phyloP scores from a whole-genome alignment of 1,284 basidiomycete species.

The Fomitopsis pinicola region DNA sequence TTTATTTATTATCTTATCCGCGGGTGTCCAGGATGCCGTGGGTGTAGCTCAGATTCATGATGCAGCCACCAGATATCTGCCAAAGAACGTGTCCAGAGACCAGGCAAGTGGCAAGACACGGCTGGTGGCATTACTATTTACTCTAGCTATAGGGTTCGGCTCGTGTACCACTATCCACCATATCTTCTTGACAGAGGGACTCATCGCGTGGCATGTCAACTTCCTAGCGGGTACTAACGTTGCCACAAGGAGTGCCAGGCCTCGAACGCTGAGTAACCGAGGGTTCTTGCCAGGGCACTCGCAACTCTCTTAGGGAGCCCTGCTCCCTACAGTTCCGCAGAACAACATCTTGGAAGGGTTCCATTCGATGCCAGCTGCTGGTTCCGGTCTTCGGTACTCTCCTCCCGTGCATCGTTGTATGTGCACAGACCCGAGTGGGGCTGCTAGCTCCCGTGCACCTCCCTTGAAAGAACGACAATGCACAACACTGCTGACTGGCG shows the following conservation, averaged over 20 bases:
- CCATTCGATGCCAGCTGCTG: neutral
- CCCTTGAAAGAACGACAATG: too few relatives aligned
- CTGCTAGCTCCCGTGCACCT: too few relatives aligned
- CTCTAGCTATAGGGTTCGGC: neutral
- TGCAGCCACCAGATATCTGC: neutral
- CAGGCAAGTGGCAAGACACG: neutral
- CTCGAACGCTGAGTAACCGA: neutral
- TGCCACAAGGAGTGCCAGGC: neutral
- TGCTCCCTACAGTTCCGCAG: neutral
- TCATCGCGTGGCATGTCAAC: too few relatives aligned
- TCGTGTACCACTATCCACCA: neutral
- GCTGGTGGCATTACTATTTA: neutral
- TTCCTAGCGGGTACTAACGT: neutral
- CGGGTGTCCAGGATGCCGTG: constrained; percentile 14
- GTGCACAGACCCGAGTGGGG: too few relatives aligned
- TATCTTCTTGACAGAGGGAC: neutral
- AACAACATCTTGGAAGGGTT: neutral
- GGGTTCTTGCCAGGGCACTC: neutral
- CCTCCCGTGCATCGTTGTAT: too few relatives aligned
- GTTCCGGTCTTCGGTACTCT: neutral
- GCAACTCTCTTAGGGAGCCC: neutral
- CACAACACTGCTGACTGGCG: neutral
- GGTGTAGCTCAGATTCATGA: constrained; percentile 22
- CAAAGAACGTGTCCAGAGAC: neutral
- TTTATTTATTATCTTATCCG: neutral